Evolutionary conservation across 441 rosid species (phyloP).

Genomic region (Pelargonium hybrid): DNA sequence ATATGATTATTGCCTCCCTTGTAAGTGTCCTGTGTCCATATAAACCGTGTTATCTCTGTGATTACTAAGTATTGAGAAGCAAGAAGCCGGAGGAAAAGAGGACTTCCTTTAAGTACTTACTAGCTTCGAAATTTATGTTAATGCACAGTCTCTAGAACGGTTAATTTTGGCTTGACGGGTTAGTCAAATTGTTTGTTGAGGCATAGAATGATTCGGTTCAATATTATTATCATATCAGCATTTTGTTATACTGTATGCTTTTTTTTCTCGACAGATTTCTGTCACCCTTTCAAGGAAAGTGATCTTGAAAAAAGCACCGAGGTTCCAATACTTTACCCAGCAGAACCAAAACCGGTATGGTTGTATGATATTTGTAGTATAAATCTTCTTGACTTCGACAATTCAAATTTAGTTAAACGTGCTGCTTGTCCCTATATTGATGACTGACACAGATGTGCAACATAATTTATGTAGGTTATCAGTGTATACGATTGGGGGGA

Average conservation of each 20-base stretch:
- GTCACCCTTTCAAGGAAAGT: constrained; percentile 79
- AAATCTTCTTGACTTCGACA: not conserved
- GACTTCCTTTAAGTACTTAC: not conserved
- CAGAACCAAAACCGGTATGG: constrained; percentile 71
- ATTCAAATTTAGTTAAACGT: no score
- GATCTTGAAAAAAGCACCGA: constrained; percentile 75
- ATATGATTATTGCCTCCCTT: constrained; percentile 86
- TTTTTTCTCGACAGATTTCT: constrained; percentile 50
- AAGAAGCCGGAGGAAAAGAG: not conserved
- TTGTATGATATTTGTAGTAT: not conserved
- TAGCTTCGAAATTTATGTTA: constrained; percentile 1
- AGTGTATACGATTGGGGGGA: no score
- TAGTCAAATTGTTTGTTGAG: not conserved
- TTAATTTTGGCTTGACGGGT: not conserved
- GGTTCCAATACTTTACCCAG: constrained; percentile 67
- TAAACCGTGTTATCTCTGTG: not conserved
- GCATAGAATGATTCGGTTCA: not conserved
- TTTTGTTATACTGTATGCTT: not conserved
- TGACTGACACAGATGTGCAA: no score
- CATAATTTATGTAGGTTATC: no score
- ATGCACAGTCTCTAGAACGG: not conserved
- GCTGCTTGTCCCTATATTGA: no score
- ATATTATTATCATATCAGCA: not conserved
- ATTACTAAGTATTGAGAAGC: not conserved
- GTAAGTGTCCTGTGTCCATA: constrained; percentile 43